Evolutionary conservation across 2,329 filamentous ascomycete genomes (phyloP), one percentile per base, ranked within the genome.

Genomic region (Alternaria solani): DNA sequence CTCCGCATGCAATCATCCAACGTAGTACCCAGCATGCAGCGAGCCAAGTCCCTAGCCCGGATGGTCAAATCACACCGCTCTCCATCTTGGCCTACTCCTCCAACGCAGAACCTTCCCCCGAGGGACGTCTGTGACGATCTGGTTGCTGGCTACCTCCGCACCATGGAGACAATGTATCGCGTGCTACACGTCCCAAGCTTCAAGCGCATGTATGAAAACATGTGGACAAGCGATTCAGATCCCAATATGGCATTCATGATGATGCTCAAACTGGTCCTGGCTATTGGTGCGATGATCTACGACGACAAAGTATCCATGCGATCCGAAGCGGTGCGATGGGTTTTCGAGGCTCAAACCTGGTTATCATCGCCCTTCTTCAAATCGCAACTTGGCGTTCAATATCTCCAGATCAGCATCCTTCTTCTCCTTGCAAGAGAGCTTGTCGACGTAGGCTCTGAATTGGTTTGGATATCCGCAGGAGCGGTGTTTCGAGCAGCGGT

Each of bases 331-430:
- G 75, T 83, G n/a, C 79, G 74, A 28, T 89, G 87, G 87, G 75
- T 88, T 0, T 84, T 85, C 55, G 86, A 88, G 62, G 86, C 83
- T 0, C 83, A 86, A 44, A 81, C 81, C 0, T 89, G 85, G 84
- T 52, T 85, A 0, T 82, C 83, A 0, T 80, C 81, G 5, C 87
- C 87, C 0, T 77, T 82, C 3, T 84, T 82, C 66, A 89, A 89
- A 61, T 79, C 81, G 0, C 75, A 81, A 0, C 75, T 88, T 0
- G 81, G 77, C 1, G 75, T 88, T 0, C 80, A 82, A 30, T 80
- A 78, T n/a, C 61, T 89, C 0, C 87, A 89, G 59, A 68, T 78
- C 73, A 60, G 71, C 9, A 71, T 79, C 7, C 69, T 82, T 0
- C 64, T 81, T 3, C 58, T 81, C 3, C 28, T 82, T 6, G 78